phyloP scores from a whole-genome alignment of 176 grass and related monocot species.

The Cenchrus fungigraminus region DNA sequence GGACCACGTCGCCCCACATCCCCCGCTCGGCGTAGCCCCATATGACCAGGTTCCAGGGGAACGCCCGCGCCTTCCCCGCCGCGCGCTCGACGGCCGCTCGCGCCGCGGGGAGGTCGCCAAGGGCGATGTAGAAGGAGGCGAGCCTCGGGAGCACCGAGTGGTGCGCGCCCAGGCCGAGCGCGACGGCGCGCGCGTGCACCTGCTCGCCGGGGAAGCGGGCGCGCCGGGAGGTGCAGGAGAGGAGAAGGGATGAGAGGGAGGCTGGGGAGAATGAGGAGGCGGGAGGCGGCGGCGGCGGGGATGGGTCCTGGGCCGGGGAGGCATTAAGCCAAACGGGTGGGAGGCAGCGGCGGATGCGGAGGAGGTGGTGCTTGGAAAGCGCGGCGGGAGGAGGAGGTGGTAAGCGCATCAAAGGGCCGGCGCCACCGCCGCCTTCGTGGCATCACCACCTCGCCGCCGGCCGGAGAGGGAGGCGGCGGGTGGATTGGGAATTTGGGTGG shows the following conservation, averaged over 20 bases:
- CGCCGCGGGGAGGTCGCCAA: conserved; percentile 41
- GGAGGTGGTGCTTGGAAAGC: conserved; percentile 44
- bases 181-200: conserved; percentile 48
- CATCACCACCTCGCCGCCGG: conserved; percentile 50
- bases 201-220: conserved; percentile 43
- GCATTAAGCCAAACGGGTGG: conserved; percentile 52
- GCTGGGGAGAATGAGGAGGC: neutral
- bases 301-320: neutral
- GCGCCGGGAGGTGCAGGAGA: conserved; percentile 27
- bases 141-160: conserved; percentile 52
- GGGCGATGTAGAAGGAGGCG: conserved; percentile 43
- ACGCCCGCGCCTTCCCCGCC: conserved; percentile 28
- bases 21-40: conserved; percentile 37
- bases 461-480: conserved; percentile 19
- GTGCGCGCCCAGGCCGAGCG: conserved; percentile 54
- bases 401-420: conserved; percentile 50
- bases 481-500: neutral
- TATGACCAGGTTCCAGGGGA: conserved; percentile 73
- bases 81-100: conserved; percentile 38
- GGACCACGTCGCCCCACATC: conserved; percentile 46
- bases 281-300: neutral
- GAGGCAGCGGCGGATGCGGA: conserved; percentile 59
- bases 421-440: conserved; percentile 31
- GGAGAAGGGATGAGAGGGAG: conserved; percentile 49
- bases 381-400: conserved; percentile 22